These are phyloP conservation scores for Nemania serpens DNA, from an alignment of 2,329 filamentous ascomycete species.

Conservation along the genomic window DNA sequence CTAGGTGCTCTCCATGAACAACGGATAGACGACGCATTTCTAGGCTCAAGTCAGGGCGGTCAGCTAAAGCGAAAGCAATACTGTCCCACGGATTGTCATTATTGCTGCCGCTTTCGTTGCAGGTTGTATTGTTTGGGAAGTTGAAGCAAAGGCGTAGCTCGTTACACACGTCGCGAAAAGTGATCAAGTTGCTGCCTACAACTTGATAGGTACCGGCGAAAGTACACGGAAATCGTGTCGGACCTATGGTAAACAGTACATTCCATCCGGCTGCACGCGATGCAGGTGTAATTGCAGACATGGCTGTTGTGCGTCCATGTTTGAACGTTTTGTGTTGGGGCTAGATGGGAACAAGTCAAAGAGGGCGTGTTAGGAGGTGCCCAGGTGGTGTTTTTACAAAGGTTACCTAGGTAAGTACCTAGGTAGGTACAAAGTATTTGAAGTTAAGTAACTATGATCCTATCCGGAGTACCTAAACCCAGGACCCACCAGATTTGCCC, in stretches of 20 bases:
- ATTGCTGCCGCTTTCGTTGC: neutral
- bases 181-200: neutral
- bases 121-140: neutral
- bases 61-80: slow-evolving; percentile 12
- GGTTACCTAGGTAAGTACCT: too few relatives aligned
- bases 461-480: too few relatives aligned
- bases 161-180: slow-evolving; percentile 14
- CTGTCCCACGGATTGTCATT: slow-evolving; percentile 7
- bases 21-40: neutral
- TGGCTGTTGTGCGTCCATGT: neutral
- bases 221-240: neutral
- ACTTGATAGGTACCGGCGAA: slow-evolving; percentile 12
- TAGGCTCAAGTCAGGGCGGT: neutral
- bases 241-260: slow-evolving; percentile 11
- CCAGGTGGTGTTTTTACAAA: too few relatives aligned
- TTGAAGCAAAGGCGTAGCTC: slow-evolving; percentile 18
- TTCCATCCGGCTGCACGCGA: slow-evolving; percentile 11
- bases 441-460: too few relatives aligned
- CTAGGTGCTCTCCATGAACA: neutral
- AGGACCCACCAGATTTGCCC: too few relatives aligned
- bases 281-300: slow-evolving; percentile 4
- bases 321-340: neutral
- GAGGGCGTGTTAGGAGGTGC: too few relatives aligned
- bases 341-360: too few relatives aligned
- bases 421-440: too few relatives aligned